A percentile compares a stretch with the other conserved stretches of the same genome.
These are phyloP conservation scores for Phtheirospermum japonicum DNA, from an alignment of 257 asterid genomes.

Conservation along the genomic window DNA sequence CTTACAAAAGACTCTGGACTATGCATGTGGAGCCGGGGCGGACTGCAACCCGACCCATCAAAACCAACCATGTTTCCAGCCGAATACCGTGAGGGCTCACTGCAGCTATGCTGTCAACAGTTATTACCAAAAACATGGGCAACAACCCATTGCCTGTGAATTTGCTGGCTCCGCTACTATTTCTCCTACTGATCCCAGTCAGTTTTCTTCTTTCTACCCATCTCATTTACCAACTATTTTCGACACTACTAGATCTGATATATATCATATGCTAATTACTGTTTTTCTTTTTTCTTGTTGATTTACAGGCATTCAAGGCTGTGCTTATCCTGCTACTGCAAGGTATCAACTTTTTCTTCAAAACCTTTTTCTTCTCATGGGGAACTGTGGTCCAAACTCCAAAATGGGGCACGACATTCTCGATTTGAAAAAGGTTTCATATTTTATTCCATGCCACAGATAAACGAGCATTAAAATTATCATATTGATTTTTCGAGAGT, in stretches of 20 bases:
- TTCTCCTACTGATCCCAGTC: constrained; percentile 61
- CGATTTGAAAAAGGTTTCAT: no score
- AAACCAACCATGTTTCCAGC: constrained; percentile 63
- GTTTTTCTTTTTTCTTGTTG: constrained; percentile 2
- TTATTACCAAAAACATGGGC: constrained; percentile 68
- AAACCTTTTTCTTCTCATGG: no score
- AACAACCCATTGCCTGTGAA: constrained; percentile 56
- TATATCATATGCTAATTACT: not conserved
- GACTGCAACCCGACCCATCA: constrained; percentile 68
- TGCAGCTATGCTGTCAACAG: constrained; percentile 89
- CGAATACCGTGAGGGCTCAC: constrained; percentile 68
- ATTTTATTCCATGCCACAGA: no score
- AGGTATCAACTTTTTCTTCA: no score
- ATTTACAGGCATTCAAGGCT: constrained; percentile 57
- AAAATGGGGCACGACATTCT: no score
- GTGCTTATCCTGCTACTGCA: constrained; percentile 60
- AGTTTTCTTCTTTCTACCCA: constrained; percentile 18
- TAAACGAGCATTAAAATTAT: no score
- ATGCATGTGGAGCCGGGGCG: constrained; percentile 89
- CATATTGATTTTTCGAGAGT: no score
- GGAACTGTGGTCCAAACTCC: no score
- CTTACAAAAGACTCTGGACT: constrained; percentile 76
- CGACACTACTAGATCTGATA: constrained; percentile 22
- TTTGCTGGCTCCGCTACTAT: constrained; percentile 66
- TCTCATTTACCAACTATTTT: not conserved